Percentiles rank a stretch among this genome's conserved stretches.
These are phyloP conservation scores for Pythium brachiatum DNA, from an alignment of 352 stramenopile genomes.

Conservation along the genomic window DNA sequence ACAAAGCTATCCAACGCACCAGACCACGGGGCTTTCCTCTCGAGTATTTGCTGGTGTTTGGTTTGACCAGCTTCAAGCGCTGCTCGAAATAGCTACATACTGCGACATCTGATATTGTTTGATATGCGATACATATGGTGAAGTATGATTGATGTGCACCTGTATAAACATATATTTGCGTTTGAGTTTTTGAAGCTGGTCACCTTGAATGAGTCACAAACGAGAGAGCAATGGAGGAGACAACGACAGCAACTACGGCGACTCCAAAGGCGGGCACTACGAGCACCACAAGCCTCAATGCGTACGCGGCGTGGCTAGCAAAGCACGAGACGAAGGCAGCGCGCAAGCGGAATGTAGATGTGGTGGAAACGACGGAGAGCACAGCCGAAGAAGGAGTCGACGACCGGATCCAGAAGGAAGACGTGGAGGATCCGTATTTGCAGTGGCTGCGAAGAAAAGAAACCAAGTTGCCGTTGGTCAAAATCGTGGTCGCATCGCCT, in stretches of 20 bases:
- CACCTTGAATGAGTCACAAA: slow-evolving; percentile 6
- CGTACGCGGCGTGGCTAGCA: slow-evolving; percentile 40
- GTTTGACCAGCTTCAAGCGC: not conserved
- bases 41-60: no score
- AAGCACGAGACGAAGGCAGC: slow-evolving; percentile 25
- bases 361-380: not conserved
- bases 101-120: not conserved
- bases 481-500: slow-evolving; percentile 7
- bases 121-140: not conserved
- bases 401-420: not conserved
- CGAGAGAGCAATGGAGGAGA: not conserved
- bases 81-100: slow-evolving; percentile 32
- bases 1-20: not conserved
- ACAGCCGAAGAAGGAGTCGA: not conserved
- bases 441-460: slow-evolving; percentile 22
- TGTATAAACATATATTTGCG: slow-evolving; percentile 3
- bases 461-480: slow-evolving; percentile 16
- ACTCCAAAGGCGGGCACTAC: no score
- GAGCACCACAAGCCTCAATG: slow-evolving; percentile 14
- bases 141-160: not conserved
- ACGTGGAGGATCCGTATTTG: slow-evolving; percentile 3
- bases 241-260: not conserved
- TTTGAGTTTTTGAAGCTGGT: slow-evolving; percentile 29
- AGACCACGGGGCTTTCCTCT: no score
- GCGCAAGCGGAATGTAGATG: not conserved